phyloP scores from a whole-genome alignment of 495 filamentous ascomycete species.

The Hypoxylon fragiforme region DNA sequence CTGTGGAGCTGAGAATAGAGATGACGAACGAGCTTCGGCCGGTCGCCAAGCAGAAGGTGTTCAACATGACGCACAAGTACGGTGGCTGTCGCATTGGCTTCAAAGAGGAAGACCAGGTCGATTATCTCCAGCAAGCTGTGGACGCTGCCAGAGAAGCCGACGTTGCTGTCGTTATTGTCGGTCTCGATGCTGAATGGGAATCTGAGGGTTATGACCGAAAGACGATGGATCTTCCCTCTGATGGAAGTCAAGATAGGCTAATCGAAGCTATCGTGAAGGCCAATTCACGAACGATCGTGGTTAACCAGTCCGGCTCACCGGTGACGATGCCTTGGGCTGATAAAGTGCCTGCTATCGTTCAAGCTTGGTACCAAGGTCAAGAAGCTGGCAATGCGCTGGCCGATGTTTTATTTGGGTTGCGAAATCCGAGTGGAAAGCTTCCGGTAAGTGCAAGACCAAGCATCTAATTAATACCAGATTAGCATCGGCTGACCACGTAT shows the following conservation, averaged over 20 bases:
- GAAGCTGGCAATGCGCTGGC: constrained; percentile 86
- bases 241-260: constrained; percentile 73
- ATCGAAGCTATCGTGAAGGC: constrained; percentile 69
- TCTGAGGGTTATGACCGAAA: constrained; percentile 85
- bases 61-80: constrained; percentile 58
- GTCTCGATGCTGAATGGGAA: constrained; percentile 85
- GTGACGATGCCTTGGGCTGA: constrained; percentile 83
- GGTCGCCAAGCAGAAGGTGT: constrained; percentile 51
- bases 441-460: constrained; percentile 66
- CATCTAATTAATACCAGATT: no score
- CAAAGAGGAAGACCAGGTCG: constrained; percentile 67
- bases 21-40: constrained; percentile 66
- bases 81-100: constrained; percentile 82
- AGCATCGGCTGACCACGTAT: constrained; percentile 37
- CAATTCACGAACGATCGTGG: constrained; percentile 75
- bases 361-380: constrained; percentile 82
- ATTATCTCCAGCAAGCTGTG: constrained; percentile 73
- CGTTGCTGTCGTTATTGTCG: constrained; percentile 77
- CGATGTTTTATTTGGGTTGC: constrained; percentile 82
- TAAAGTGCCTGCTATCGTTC: constrained; percentile 67
- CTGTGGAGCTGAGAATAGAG: constrained; percentile 56
- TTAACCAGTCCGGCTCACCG: constrained; percentile 83
- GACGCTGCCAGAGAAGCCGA: constrained; percentile 68
- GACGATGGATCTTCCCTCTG: constrained; percentile 74
- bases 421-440: constrained; percentile 84